Evolutionary conservation across 805 yeast genomes (phyloP).

Genomic region (Ogataea dorogensis): DNA sequence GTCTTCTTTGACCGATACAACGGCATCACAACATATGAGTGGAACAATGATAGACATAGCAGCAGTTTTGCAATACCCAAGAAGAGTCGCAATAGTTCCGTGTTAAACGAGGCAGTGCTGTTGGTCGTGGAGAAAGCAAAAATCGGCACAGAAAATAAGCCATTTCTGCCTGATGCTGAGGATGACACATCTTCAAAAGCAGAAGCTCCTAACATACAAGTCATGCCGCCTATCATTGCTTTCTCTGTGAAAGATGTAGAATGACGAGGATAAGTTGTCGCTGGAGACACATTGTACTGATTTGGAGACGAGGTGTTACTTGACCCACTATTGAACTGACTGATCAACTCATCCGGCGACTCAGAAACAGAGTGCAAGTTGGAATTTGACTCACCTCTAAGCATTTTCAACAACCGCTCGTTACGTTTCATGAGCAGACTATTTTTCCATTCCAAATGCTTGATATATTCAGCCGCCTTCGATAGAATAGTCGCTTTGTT

Average conservation of each 20-base stretch:
- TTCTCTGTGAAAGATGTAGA: constrained; percentile 40
- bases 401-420: constrained; percentile 34
- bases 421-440: constrained; percentile 49
- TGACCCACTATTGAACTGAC: constrained; percentile 19
- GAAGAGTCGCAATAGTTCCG: constrained; percentile 24
- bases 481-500: constrained; percentile 75
- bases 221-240: constrained; percentile 60
- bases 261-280: constrained; percentile 16
- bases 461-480: constrained; percentile 76
- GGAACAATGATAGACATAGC: constrained; percentile 21
- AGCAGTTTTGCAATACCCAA: constrained; percentile 29
- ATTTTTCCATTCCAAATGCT: constrained; percentile 66
- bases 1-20: neutral
- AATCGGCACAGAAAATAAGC: constrained; percentile 33
- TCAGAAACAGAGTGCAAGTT: constrained; percentile 17
- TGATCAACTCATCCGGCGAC: constrained; percentile 7
- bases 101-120: constrained; percentile 19
- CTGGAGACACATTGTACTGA: constrained; percentile 16
- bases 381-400: constrained; percentile 8
- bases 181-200: constrained; percentile 47
- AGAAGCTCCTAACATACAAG: constrained; percentile 62
- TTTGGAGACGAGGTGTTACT: constrained; percentile 24
- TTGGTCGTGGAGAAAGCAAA: constrained; percentile 26
- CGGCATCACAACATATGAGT: constrained; percentile 21
- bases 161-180: constrained; percentile 21